Evolutionary conservation across 1,284 basidiomycete species (phyloP).

Genomic region (Ustilago xerochloae): DNA sequence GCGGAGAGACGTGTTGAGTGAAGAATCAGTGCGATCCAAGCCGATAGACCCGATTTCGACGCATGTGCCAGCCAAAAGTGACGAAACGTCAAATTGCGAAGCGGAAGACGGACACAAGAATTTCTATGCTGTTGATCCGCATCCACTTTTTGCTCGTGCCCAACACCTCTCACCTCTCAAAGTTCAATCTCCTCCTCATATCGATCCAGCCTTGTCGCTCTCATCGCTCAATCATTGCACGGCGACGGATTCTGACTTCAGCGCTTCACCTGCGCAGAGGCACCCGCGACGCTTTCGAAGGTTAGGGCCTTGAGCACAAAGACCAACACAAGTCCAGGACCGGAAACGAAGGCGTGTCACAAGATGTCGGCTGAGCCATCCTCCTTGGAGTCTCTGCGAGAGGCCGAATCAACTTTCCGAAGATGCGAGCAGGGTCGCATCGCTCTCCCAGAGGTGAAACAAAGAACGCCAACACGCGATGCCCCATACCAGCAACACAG

Average conservation of each 20-base stretch:
- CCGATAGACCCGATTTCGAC: conserved; percentile 12
- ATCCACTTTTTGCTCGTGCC: conserved; percentile 5
- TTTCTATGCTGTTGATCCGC: conserved; percentile 16
- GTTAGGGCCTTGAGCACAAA: not conserved
- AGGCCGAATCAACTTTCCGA: conserved; percentile 42
- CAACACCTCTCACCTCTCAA: not conserved
- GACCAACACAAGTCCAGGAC: not conserved
- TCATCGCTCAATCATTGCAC: not conserved
- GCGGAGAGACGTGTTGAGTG: conserved; percentile 13
- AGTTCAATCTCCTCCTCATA: not conserved
- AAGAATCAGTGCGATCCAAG: not conserved
- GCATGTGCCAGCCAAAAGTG: not conserved
- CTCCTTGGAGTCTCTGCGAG: conserved; percentile 36
- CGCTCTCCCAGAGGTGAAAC: conserved; percentile 47
- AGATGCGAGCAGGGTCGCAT: conserved; percentile 44
- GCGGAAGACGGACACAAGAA: not conserved
- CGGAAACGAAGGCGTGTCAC: not conserved
- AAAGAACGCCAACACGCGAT: conserved; percentile 52
- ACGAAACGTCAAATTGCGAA: not conserved
- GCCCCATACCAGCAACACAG: conserved; percentile 60
- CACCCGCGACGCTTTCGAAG: too few species aligned
- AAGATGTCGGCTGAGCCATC: conserved; percentile 40
- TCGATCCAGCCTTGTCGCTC: not conserved
- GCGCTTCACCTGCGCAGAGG: conserved; percentile 2
- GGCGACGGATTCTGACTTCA: not conserved